Evolutionary conservation across 75 land plant species (phyloP).

Genomic region (Larix kaempferi): DNA sequence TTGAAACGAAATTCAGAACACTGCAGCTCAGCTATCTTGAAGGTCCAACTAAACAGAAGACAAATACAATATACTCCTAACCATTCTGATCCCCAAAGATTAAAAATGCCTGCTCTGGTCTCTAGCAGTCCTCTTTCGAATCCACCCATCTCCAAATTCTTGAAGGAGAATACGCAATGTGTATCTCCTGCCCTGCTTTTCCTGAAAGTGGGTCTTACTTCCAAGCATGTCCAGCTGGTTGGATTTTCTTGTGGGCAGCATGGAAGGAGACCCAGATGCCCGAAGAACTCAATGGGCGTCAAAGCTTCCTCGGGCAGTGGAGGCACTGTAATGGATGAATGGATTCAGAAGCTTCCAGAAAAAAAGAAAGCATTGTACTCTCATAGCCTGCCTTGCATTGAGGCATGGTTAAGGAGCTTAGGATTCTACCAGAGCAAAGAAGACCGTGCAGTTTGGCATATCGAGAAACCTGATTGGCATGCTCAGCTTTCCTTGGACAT

Average conservation of each 20-base stretch:
- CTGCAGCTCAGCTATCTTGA: too few relatives aligned
- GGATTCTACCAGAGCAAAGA: constrained; percentile 78
- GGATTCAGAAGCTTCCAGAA: constrained; percentile 83
- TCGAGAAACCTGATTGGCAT: constrained; percentile 82
- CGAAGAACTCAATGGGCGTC: neutral
- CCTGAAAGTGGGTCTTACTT: constrained; percentile 6
- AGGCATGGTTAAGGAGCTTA: constrained; percentile 80
- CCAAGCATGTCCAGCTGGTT: neutral
- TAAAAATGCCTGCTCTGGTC: constrained; percentile 1
- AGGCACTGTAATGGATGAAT: constrained; percentile 37
- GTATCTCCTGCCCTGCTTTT: neutral
- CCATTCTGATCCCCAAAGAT: too few relatives aligned
- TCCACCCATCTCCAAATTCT: neutral
- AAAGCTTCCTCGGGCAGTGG: constrained; percentile 11
- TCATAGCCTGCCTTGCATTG: constrained; percentile 95
- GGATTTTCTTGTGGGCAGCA: neutral
- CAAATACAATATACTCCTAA: too few relatives aligned
- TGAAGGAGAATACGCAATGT: neutral
- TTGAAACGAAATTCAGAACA: too few relatives aligned
- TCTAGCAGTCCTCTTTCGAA: neutral
- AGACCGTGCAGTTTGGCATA: constrained; percentile 78
- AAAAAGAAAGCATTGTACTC: constrained; percentile 90
- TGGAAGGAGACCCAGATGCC: neutral
- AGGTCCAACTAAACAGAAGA: too few relatives aligned
- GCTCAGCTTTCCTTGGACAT: constrained; percentile 88